Evolutionary conservation across 1,284 basidiomycete species (phyloP), one percentile per base, ranked within the genome.

Genomic region (Austroboletus novae-zelandiae): DNA sequence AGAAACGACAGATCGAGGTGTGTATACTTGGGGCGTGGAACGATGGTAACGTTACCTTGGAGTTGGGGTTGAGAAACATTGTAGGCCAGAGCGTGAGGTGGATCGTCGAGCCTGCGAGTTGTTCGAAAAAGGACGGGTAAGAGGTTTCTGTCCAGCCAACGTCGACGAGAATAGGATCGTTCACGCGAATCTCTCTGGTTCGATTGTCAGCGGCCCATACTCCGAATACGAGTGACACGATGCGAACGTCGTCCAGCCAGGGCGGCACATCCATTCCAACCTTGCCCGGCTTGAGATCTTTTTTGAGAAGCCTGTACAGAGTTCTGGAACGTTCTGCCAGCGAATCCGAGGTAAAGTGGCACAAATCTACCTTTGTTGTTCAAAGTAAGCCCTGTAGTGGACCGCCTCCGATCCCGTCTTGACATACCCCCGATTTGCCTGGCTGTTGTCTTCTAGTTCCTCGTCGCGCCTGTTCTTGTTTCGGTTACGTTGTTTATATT

Each of bases 71-170:
- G 5, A 13, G 54, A 44, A 47, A 25, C 15, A 13, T 34, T 9
- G 5, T 1, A 5, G 13, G 4, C 11, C 17, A 1, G 10, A 70
- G 5, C 18, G 52, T 40, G 20, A 70, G 6, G 37, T 67, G 65
- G 36, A 61, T 46, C 2, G 60, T 52, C 25, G 55, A n/a, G 15
- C 54, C 59, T 6, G 47, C 43, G 36, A 52, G 48, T 11, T 45
- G 44, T 6, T 56, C 54, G 3, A 67, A 58, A 35, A 69, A 68
- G 29, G 52, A 45, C 2, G 65, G 67, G 18, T 68, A 51, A 18
- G 41, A n/a, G 39, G 50, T 47, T 10, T 70, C 67, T 4, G 65
- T 69, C 66, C 67, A 68, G 15, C 68, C 65, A 2, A 55, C 52
- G 4, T 60, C 53, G 32, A 69, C 40, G 4, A 67, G 40, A 5